phyloP scores from a whole-genome alignment of 2,329 filamentous ascomycete genomes.

The Fusarium sp. region DNA sequence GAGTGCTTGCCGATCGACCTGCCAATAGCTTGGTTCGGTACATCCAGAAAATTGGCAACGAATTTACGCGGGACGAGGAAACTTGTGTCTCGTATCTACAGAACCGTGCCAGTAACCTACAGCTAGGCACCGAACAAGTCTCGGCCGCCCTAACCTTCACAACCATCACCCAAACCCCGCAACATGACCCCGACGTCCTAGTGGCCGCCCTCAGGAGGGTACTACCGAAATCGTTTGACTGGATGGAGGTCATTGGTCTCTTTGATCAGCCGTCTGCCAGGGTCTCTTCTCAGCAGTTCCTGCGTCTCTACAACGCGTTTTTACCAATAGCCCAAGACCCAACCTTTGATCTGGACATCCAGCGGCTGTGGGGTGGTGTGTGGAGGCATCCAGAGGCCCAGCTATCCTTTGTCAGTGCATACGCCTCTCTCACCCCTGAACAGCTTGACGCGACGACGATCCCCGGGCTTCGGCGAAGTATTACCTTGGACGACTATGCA shows the following conservation, averaged over 20 bases:
- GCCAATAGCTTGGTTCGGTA: conserved; percentile 66
- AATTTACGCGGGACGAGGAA: conserved; percentile 79
- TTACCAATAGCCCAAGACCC: conserved; percentile 71
- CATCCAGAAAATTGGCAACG: conserved; percentile 77
- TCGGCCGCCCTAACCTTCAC: conserved; percentile 77
- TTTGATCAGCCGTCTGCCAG: conserved; percentile 83
- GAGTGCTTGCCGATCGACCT: conserved; percentile 67
- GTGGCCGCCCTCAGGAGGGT: conserved; percentile 69
- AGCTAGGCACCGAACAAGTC: conserved; percentile 81
- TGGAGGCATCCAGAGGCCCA: conserved; percentile 91
- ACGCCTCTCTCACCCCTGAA: conserved; percentile 75
- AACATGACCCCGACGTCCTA: conserved; percentile 61
- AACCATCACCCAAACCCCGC: conserved; percentile 64
- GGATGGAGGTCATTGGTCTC: conserved; percentile 75
- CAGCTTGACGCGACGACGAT: conserved; percentile 86
- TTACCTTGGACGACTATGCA: conserved; percentile 67
- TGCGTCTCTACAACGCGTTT: conserved; percentile 80
- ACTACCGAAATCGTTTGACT: conserved; percentile 68
- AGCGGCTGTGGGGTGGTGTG: conserved; percentile 85
- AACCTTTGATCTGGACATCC: conserved; percentile 72
- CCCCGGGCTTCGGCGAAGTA: conserved; percentile 79
- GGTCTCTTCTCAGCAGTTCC: conserved; percentile 80
- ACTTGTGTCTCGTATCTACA: conserved; percentile 64
- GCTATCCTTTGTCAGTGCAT: conserved; percentile 90
- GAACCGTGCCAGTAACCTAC: conserved; percentile 60